Percentiles rank a stretch among this genome's conserved stretches.
Evolutionary conservation across 1,284 basidiomycete genomes (phyloP).

Genomic region (Schizophyllum amplum): DNA sequence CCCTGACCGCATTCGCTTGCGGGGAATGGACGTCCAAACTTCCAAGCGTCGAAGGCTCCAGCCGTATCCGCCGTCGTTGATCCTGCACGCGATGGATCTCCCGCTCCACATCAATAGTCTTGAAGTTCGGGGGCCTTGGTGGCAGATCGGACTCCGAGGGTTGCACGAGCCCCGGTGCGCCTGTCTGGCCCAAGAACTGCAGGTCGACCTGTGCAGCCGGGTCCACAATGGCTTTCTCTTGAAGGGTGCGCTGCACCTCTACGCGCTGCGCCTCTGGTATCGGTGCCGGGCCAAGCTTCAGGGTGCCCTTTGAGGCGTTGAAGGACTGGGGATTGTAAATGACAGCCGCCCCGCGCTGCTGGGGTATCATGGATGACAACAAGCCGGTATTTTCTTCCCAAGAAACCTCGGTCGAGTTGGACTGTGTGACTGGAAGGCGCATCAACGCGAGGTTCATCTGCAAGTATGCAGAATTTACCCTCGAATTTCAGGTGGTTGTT

Average conservation of each 20-base stretch:
- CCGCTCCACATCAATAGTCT: slow-evolving; percentile 81
- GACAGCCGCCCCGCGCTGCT: slow-evolving; percentile 34
- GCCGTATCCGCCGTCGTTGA: slow-evolving; percentile 80
- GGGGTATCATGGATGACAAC: slow-evolving; percentile 68
- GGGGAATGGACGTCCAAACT: slow-evolving; percentile 48
- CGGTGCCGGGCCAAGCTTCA: slow-evolving; percentile 81
- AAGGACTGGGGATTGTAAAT: slow-evolving; percentile 58
- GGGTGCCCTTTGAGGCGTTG: slow-evolving; percentile 62
- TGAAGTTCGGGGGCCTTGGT: slow-evolving; percentile 77
- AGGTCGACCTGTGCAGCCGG: slow-evolving; percentile 56
- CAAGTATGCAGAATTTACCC: slow-evolving; percentile 40
- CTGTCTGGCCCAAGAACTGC: slow-evolving; percentile 39
- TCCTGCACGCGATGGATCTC: slow-evolving; percentile 91
- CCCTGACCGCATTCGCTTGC: slow-evolving; percentile 45
- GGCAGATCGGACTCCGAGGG: slow-evolving; percentile 71
- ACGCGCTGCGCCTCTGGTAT: slow-evolving; percentile 70
- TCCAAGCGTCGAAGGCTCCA: slow-evolving; percentile 65
- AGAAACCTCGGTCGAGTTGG: slow-evolving; percentile 57
- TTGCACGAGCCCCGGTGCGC: slow-evolving; percentile 43
- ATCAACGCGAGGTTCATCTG: not conserved
- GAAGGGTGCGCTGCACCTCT: slow-evolving; percentile 69
- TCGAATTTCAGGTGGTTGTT: slow-evolving; percentile 91
- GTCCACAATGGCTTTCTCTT: slow-evolving; percentile 67
- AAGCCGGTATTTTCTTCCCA: slow-evolving; percentile 84
- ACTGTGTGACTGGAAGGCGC: slow-evolving; percentile 50